Percentiles rank a stretch among this genome's conserved stretches.
These are phyloP conservation scores for Trichophyton equinum DNA, from an alignment of 2,329 filamentous ascomycete genomes.

Conservation along the genomic window DNA sequence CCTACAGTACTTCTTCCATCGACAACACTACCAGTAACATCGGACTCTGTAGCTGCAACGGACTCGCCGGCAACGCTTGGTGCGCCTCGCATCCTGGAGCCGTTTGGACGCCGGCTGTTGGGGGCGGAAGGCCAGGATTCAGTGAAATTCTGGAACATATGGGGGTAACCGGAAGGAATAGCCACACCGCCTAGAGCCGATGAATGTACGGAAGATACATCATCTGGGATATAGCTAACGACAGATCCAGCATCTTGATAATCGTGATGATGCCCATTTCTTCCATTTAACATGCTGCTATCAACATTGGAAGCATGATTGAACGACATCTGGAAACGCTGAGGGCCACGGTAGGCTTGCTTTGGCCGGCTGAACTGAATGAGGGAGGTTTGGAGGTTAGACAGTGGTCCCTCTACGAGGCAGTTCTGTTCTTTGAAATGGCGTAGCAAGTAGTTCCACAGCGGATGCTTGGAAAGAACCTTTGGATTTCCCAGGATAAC, in stretches of 20 bases:
- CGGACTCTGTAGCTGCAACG: slow-evolving; percentile 80
- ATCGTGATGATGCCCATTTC: slow-evolving; percentile 36
- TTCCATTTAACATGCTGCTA: slow-evolving; percentile 40
- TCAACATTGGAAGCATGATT: slow-evolving; percentile 52
- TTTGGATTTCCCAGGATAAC: slow-evolving; percentile 97
- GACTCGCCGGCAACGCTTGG: slow-evolving; percentile 83
- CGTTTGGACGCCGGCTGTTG: slow-evolving; percentile 51
- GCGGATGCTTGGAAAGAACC: slow-evolving; percentile 89
- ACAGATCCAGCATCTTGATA: slow-evolving; percentile 72
- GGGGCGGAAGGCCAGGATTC: slow-evolving; percentile 82
- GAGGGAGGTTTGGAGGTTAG: slow-evolving; percentile 88
- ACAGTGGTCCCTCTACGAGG: slow-evolving; percentile 86
- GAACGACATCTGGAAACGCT: slow-evolving; percentile 72
- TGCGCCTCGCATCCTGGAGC: slow-evolving; percentile 53
- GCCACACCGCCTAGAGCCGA: slow-evolving; percentile 77
- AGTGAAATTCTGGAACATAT: slow-evolving; percentile 89
- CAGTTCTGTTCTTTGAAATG: slow-evolving; percentile 98
- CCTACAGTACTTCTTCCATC: slow-evolving; percentile 53
- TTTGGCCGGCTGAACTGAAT: slow-evolving; percentile 92
- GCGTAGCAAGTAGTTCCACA: slow-evolving; percentile 89
- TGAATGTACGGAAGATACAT: slow-evolving; percentile 90
- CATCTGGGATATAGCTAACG: slow-evolving; percentile 89
- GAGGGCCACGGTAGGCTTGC: slow-evolving; percentile 77
- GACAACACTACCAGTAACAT: slow-evolving; percentile 65
- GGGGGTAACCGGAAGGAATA: slow-evolving; percentile 72